Base-by-base conservation (phyloP, 2,329 filamentous ascomycete genomes). In the Emmonsia crescens region DNA sequence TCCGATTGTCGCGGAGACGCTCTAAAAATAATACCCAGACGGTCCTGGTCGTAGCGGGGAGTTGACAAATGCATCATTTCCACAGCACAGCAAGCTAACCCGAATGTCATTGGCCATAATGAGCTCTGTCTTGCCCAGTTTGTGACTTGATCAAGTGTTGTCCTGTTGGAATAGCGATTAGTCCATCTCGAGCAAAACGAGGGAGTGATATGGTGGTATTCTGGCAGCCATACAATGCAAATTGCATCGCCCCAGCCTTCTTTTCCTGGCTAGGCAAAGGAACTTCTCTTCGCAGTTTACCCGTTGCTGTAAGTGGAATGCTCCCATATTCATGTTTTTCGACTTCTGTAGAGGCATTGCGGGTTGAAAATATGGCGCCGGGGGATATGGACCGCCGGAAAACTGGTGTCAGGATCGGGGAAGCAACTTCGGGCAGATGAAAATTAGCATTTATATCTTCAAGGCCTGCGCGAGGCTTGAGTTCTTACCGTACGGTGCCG, bases 41-140 rank as follows among this genome's bases (percentile, higher is more conserved):
- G 85, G 78, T 95, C 90, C 75, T 95, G 90, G 73, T 95, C 90
- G 83, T 95, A 95, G 62, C 90, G 88, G 40, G 90, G 91, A 60
- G 89, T 91, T 51, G 91, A 95, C 55, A 93, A 82, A 76, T 95
- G 90, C 91, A 95, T 95, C 90, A 95, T 95, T 75, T 95, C 90
- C 72, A 95, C 80, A 77, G 89, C 90, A 78, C 90, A 95, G 83
- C 90, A 95, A 70, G 90, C 91, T 63, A 95, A 87, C 66, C 89
- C 90, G 76, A 95, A 95, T 55, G 89, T 94, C 88, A 95, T 91
- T 69, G 91, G 90, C 90, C 90, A 95, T 64, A 95, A 80, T 24
- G 90, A 95, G 66, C 87, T 87, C 77, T 95, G 90, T 58, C 90
- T 88, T 60, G 87, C 89, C 90, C 91, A 95, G 79, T 94, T 95